Base-by-base conservation (phyloP, 2,329 filamentous ascomycete species). In the Microcyclospora tardicrescens region DNA sequence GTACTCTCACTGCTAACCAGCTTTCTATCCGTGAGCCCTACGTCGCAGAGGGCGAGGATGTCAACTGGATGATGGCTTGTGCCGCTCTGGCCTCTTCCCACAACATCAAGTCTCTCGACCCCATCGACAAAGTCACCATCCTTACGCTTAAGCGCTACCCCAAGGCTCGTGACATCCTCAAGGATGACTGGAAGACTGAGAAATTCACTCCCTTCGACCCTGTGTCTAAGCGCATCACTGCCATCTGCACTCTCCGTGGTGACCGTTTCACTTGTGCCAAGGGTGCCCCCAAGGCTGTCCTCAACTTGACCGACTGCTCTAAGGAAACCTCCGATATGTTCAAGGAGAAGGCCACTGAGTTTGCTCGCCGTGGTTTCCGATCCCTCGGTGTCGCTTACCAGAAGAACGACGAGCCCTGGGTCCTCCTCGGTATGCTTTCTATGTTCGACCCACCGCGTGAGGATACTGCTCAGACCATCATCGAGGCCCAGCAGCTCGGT, bases 61-160 rank as follows among this genome's bases (percentile, higher is more conserved):
- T 84, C 61, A 81, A 84, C 68, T 84, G 79, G 79, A 84, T 84
- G 79, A 84, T 84, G 80, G 79, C 80, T 47, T 80, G 82, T 43
- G 80, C 81, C 43, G 80, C 80, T 44, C 73, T 84, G 40, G 81
- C 80, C 41, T 84, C 79, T 37, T 84, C 80, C 45, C 80, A 84
- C 69, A 84, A 84, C 66, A 70, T 83, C 65, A 81, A 81, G 66
- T 81, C 79, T 44, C 72, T 84, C 45, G 81, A 84, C 58, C 80
- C 80, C 44, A 84, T 84, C 54, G 80, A 84, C 67, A 84, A 84
- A 67, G 76, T 84, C 53, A 84, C 78, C 39, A 80, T 84, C 52
- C 68, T 84, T 42, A 83, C 79, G 39, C 73, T 84, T 53, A 81
- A 81, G 63, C 73, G 77, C 47, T 84, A 83, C 65, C 81, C 81